phyloP scores from a whole-genome alignment of 257 asterid genomes.

The Ajuga chamaepitys region DNA sequence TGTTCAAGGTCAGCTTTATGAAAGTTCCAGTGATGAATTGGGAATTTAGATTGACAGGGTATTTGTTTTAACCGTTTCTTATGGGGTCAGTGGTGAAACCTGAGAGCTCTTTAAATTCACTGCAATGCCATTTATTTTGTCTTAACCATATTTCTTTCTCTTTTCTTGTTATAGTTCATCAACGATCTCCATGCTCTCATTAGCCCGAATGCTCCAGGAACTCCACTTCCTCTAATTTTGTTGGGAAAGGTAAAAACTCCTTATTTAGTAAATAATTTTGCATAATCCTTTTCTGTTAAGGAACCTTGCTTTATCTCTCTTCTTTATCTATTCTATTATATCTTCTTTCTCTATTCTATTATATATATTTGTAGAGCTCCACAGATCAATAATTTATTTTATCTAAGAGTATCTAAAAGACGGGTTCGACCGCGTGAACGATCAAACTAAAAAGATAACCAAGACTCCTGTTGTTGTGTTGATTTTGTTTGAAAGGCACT shows the following conservation, averaged over 20 bases:
- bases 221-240: constrained; percentile 79
- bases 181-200: constrained; percentile 87
- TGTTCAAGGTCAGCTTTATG: constrained; percentile 59
- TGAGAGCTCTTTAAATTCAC: not conserved
- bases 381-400: too few species aligned
- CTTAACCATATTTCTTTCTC: constrained; percentile 13
- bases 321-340: too few species aligned
- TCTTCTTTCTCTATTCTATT: too few species aligned
- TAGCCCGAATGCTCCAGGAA: constrained; percentile 82
- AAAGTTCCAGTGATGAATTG: not conserved
- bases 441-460: too few species aligned
- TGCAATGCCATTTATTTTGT: not conserved
- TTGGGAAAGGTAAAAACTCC: constrained; percentile 72
- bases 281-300: constrained; percentile 10
- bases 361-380: too few species aligned
- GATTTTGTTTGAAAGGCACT: too few species aligned
- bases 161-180: constrained; percentile 55
- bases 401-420: too few species aligned
- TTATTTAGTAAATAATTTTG: not conserved
- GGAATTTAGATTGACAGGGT: not conserved
- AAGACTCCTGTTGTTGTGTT: too few species aligned
- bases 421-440: too few species aligned
- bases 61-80: not conserved
- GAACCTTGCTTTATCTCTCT: too few species aligned
- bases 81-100: not conserved